Evolutionary conservation across 352 stramenopile species (phyloP).

Genomic region (Pythium oligandrum): DNA sequence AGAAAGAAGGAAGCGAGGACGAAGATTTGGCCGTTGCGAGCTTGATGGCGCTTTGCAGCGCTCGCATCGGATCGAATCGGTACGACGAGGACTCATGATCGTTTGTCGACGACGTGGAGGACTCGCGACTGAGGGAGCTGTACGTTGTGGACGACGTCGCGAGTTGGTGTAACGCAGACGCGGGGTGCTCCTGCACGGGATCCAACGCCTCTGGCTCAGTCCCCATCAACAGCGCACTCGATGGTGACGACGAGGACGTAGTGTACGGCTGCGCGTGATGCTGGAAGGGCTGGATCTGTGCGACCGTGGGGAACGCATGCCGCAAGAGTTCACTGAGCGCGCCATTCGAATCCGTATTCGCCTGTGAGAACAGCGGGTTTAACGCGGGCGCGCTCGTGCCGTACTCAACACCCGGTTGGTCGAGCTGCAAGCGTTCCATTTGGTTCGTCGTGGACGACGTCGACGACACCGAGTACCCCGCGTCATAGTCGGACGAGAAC

Average conservation of each 20-base stretch:
- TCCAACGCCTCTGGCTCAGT: conserved; percentile 1
- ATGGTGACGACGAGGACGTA: conserved; percentile 5
- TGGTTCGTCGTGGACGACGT: conserved; percentile 27
- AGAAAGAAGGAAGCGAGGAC: not conserved
- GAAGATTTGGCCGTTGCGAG: conserved; percentile 10
- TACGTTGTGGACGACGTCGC: conserved; percentile 33
- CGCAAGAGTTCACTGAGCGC: conserved; percentile 42
- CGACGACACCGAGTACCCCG: conserved; percentile 4
- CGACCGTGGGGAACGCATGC: conserved; percentile 21
- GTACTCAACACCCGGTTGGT: conserved; percentile 13
- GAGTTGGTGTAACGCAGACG: conserved; percentile 47
- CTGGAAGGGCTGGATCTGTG: too few relatives aligned
- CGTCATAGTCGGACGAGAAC: too few relatives aligned
- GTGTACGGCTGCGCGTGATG: too few relatives aligned
- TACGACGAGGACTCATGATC: conserved; percentile 17
- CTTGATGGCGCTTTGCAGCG: conserved; percentile 42
- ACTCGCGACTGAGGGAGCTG: conserved; percentile 8
- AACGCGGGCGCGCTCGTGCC: conserved; percentile 13
- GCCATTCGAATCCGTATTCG: conserved; percentile 45
- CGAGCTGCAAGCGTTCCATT: conserved; percentile 18
- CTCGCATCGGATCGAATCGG: conserved; percentile 53
- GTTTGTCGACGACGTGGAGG: conserved; percentile 3
- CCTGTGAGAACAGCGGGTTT: conserved; percentile 57
- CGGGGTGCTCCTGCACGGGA: conserved; percentile 14
- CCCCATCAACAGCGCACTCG: conserved; percentile 6